Evolutionary conservation across 2,329 filamentous ascomycete species (phyloP).

Genomic region (Diaporthe vaccinii): DNA sequence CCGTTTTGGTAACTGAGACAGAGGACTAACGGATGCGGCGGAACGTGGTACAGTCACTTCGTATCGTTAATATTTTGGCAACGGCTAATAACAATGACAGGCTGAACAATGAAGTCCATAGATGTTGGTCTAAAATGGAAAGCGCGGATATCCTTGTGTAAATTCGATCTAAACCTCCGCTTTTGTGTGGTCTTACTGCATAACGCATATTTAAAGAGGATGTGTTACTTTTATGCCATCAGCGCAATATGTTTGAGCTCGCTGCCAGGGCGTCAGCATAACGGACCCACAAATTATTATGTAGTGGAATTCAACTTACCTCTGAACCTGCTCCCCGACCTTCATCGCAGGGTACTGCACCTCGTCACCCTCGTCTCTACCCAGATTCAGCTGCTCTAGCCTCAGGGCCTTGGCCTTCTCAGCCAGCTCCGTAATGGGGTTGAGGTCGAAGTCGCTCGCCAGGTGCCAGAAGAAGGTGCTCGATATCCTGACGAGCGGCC

Average conservation of each 20-base stretch:
- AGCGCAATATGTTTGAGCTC: slow-evolving; percentile 68
- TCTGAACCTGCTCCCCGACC: slow-evolving; percentile 71
- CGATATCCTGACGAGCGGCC: slow-evolving; percentile 69
- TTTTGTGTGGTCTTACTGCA: too few species aligned
- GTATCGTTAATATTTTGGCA: neutral
- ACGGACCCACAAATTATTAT: slow-evolving; percentile 13
- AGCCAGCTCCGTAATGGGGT: slow-evolving; percentile 63
- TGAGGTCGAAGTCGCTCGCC: slow-evolving; percentile 67
- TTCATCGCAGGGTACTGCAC: slow-evolving; percentile 66
- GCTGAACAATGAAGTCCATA: neutral
- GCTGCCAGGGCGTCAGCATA: slow-evolving; percentile 43
- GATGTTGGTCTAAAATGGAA: neutral
- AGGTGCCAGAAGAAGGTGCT: slow-evolving; percentile 74
- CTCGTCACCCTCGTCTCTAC: slow-evolving; percentile 67
- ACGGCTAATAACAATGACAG: neutral
- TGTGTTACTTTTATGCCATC: slow-evolving; percentile 54
- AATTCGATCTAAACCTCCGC: neutral
- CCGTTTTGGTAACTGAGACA: neutral
- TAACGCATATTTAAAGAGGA: neutral
- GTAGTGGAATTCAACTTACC: slow-evolving; percentile 53
- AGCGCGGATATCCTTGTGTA: neutral
- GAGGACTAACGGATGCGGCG: neutral
- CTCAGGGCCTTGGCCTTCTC: slow-evolving; percentile 60
- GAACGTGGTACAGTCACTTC: neutral
- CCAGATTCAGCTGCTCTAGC: slow-evolving; percentile 61